A percentile compares a stretch with the other conserved stretches of the same genome.
phyloP scores from a whole-genome alignment of 371 early-diverging fungal species.

The Rhizopus delemar region DNA sequence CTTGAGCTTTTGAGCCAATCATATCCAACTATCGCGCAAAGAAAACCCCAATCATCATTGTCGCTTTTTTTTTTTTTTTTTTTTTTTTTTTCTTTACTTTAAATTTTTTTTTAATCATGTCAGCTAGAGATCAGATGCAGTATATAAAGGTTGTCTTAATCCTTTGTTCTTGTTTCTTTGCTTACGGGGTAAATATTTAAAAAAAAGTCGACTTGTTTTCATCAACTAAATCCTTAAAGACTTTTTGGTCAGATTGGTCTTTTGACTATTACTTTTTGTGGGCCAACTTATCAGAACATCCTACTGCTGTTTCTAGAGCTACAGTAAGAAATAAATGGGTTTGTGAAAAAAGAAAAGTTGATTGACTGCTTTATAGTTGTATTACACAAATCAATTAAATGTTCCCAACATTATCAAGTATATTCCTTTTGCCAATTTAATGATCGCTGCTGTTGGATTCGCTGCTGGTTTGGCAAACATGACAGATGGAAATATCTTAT shows the following conservation, averaged over 20 bases:
- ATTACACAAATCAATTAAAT: slow-evolving; percentile 40
- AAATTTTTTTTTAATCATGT: not conserved
- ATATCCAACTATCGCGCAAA: not conserved
- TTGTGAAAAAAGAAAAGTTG: not conserved
- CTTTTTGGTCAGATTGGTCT: slow-evolving; percentile 55
- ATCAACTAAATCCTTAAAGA: slow-evolving; percentile 20
- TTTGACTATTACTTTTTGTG: slow-evolving; percentile 50
- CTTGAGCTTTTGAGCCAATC: not conserved
- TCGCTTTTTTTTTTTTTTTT: not conserved
- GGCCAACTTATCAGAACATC: slow-evolving; percentile 49
- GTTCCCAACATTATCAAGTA: slow-evolving; percentile 50
- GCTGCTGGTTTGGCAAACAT: slow-evolving; percentile 52
- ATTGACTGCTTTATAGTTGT: slow-evolving; percentile 26
- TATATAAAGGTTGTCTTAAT: slow-evolving; percentile 48
- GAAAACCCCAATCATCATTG: too few relatives aligned
- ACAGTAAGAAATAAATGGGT: slow-evolving; percentile 27
- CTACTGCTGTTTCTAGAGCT: slow-evolving; percentile 43
- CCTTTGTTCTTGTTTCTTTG: slow-evolving; percentile 53
- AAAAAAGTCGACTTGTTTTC: not conserved
- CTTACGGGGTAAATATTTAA: slow-evolving; percentile 39
- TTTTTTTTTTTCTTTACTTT: slow-evolving; percentile 2
- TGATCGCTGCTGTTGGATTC: slow-evolving; percentile 50
- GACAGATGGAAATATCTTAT: slow-evolving; percentile 47
- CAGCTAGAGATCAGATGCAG: slow-evolving; percentile 42
- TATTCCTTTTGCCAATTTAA: slow-evolving; percentile 46